Percentiles rank a stretch among this genome's conserved stretches.
These are phyloP conservation scores for Chloris gayana DNA, from an alignment of 176 grass and related monocot species.

Conservation along the genomic window DNA sequence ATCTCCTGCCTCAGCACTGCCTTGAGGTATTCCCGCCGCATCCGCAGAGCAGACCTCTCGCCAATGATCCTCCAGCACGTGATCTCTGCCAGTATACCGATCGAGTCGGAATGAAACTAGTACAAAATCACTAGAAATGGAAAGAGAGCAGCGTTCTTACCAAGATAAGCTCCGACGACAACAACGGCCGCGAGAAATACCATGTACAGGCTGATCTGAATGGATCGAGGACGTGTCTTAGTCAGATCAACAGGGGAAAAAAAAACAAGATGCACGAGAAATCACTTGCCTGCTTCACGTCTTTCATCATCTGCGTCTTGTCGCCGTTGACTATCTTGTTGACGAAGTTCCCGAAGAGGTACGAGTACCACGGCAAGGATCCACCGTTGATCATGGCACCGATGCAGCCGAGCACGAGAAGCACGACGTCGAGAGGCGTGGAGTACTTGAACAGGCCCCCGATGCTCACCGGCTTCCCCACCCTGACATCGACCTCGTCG, in stretches of 20 bases:
- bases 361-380: constrained; percentile 76
- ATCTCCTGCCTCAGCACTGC: constrained; percentile 71
- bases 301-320: constrained; percentile 61
- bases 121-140: neutral
- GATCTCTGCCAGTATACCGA: constrained; percentile 50
- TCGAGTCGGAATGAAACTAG: neutral
- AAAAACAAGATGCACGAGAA: too few relatives aligned
- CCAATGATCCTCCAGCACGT: constrained; percentile 68
- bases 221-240: neutral
- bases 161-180: constrained; percentile 56
- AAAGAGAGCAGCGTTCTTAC: constrained; percentile 11
- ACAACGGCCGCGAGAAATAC: constrained; percentile 49
- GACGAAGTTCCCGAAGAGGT: constrained; percentile 70
- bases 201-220: constrained; percentile 67
- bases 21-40: constrained; percentile 59
- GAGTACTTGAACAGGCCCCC: constrained; percentile 68
- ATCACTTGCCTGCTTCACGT: constrained; percentile 45
- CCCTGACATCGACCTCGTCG: constrained; percentile 39
- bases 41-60: constrained; percentile 55
- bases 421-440: constrained; percentile 43
- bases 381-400: constrained; percentile 64
- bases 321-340: constrained; percentile 55
- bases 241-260: too few relatives aligned
- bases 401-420: constrained; percentile 62
- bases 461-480: constrained; percentile 50